These are phyloP conservation scores for Pontederia crassipes DNA, from an alignment of 176 grass and related monocot species.

Conservation along the genomic window DNA sequence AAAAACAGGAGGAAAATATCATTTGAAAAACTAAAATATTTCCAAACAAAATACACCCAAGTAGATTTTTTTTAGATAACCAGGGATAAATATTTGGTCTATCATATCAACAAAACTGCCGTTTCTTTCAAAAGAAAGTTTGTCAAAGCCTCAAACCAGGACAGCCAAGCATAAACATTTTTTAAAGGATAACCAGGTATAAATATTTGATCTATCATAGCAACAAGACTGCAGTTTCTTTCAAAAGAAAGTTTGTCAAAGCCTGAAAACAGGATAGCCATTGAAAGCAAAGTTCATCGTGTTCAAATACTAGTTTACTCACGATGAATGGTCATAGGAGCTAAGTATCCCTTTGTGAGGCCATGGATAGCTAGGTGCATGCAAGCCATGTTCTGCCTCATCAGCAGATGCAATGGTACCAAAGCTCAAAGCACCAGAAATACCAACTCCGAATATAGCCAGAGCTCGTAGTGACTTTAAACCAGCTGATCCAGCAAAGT, in stretches of 20 bases:
- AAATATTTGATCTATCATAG: too few relatives aligned
- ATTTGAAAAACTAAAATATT: too few relatives aligned
- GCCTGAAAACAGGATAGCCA: conserved; percentile 1
- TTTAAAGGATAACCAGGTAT: too few relatives aligned
- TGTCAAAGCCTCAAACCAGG: neutral
- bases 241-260: neutral
- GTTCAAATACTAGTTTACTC: conserved; percentile 19
- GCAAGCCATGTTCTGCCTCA: conserved; percentile 88
- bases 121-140: neutral
- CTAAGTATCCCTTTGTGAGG: conserved; percentile 95
- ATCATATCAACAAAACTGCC: too few relatives aligned
- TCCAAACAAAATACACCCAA: too few relatives aligned
- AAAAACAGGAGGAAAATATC: too few relatives aligned
- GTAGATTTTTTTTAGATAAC: too few relatives aligned
- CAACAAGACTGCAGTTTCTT: too few relatives aligned
- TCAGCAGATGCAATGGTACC: conserved; percentile 75
- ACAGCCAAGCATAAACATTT: too few relatives aligned
- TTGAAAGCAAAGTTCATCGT: neutral
- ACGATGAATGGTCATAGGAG: conserved; percentile 95
- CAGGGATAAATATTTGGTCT: too few relatives aligned
- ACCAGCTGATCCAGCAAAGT: conserved; percentile 36
- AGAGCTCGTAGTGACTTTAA: conserved; percentile 48
- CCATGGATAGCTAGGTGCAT: conserved; percentile 76
- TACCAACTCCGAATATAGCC: conserved; percentile 68
- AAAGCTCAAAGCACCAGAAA: conserved; percentile 64